These are phyloP conservation scores for Fusarium sp. DNA, from an alignment of 2,329 filamentous ascomycete genomes.

Conservation along the genomic window DNA sequence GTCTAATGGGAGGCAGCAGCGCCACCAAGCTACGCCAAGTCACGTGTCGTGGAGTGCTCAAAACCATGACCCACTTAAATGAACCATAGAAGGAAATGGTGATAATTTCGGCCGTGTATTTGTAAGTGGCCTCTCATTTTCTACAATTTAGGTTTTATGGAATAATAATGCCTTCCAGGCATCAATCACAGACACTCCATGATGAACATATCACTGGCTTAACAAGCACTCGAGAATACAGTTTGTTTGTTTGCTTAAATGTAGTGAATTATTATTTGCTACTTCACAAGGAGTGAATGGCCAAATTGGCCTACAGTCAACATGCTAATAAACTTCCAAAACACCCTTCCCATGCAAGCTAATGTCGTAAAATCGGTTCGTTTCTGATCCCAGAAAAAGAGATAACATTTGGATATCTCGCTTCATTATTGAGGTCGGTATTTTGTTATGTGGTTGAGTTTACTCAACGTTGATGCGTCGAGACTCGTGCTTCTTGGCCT, in stretches of 20 bases:
- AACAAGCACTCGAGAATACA: neutral
- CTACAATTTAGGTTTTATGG: neutral
- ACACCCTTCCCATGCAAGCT: slow-evolving; percentile 34
- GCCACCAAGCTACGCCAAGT: slow-evolving; percentile 51
- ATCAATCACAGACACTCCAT: neutral
- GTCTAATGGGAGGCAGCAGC: slow-evolving; percentile 46
- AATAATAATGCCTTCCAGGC: neutral
- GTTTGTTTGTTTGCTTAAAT: neutral
- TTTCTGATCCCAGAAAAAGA: neutral
- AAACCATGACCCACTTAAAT: neutral
- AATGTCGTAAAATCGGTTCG: slow-evolving; percentile 7
- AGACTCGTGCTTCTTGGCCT: slow-evolving; percentile 68
- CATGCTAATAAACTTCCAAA: slow-evolving; percentile 22
- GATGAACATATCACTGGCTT: neutral
- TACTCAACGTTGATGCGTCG: slow-evolving; percentile 67
- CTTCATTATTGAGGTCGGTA: neutral
- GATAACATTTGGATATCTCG: neutral
- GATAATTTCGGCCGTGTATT: neutral
- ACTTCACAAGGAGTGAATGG: slow-evolving; percentile 38
- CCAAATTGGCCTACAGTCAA: slow-evolving; percentile 15
- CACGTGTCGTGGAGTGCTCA: slow-evolving; percentile 46
- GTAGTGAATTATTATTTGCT: slow-evolving; percentile 28
- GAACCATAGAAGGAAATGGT: neutral
- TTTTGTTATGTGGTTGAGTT: slow-evolving; percentile 22
- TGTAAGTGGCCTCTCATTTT: neutral